Conservation (phyloP, 2,329 filamentous ascomycete genomes). For the Fusarium sp. region DNA sequence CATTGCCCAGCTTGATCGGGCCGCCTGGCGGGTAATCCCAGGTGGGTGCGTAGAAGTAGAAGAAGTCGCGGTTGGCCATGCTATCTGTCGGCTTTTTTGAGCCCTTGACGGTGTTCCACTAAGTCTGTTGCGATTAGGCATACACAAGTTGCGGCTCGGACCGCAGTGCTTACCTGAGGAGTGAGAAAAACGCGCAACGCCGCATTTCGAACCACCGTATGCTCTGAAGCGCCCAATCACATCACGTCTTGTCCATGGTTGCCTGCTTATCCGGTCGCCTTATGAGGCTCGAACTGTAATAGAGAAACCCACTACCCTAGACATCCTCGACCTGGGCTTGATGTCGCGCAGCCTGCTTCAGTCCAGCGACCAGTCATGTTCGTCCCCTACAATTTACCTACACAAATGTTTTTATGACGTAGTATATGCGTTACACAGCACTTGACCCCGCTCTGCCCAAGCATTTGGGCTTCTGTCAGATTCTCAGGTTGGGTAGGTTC, state of each 20-base stretch:
- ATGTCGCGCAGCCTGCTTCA: not conserved
- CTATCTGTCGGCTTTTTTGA: no score
- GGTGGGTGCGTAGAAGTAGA: constrained; percentile 17
- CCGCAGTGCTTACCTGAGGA: not conserved
- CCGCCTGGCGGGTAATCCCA: constrained; percentile 2
- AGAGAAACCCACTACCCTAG: not conserved
- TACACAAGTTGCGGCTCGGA: no score
- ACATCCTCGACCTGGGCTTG: not conserved
- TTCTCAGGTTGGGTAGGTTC: not conserved
- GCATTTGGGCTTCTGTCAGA: not conserved
- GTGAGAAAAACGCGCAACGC: not conserved
- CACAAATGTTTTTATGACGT: not conserved
- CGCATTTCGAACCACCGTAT: not conserved
- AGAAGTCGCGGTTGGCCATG: constrained; percentile 13
- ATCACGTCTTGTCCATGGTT: not conserved
- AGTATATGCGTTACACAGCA: not conserved
- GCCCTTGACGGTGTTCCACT: no score
- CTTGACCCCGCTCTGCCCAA: not conserved
- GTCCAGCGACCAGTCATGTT: not conserved
- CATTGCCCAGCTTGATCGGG: constrained; percentile 21
- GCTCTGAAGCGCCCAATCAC: not conserved
- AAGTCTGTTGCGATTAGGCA: no score
- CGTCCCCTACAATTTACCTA: not conserved
- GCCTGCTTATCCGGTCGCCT: not conserved
- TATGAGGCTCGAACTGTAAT: not conserved